A percentile compares a stretch with the other conserved stretches of the same genome.
Evolutionary conservation across 495 filamentous ascomycete genomes (phyloP).

Genomic region (Penicillium antarcticum): DNA sequence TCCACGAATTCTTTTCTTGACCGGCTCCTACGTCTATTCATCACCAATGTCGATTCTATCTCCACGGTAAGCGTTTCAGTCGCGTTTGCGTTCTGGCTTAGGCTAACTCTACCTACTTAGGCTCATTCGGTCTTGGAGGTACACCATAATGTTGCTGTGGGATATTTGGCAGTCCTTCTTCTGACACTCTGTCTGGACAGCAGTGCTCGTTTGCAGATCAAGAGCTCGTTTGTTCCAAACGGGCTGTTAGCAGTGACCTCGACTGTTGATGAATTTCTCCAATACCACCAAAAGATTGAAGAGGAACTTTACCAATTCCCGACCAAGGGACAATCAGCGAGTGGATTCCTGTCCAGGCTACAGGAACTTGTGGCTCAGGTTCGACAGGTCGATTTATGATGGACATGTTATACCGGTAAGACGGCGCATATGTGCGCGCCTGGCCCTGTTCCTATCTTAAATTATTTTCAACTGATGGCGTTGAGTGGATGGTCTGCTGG

Average conservation of each 20-base stretch:
- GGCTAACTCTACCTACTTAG: slow-evolving; percentile 37
- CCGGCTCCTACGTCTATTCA: slow-evolving; percentile 42
- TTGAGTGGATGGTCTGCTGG: neutral
- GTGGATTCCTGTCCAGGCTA: slow-evolving; percentile 57
- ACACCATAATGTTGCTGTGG: slow-evolving; percentile 83
- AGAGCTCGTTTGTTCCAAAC: slow-evolving; percentile 50
- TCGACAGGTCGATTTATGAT: slow-evolving; percentile 13
- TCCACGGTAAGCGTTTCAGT: slow-evolving; percentile 40
- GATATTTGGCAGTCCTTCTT: slow-evolving; percentile 84
- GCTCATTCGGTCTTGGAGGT: slow-evolving; percentile 80
- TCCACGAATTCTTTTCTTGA: slow-evolving; percentile 33
- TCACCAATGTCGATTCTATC: slow-evolving; percentile 34
- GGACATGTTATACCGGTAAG: neutral
- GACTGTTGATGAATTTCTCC: slow-evolving; percentile 82
- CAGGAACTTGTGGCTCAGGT: slow-evolving; percentile 44
- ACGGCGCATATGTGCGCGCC: neutral
- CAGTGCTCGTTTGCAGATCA: slow-evolving; percentile 49
- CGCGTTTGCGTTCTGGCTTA: neutral
- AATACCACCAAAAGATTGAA: slow-evolving; percentile 74
- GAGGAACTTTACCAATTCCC: slow-evolving; percentile 24
- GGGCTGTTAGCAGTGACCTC: slow-evolving; percentile 63
- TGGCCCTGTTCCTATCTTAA: neutral
- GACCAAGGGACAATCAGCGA: slow-evolving; percentile 29
- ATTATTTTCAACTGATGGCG: neutral
- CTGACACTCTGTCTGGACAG: slow-evolving; percentile 69